Evolutionary conservation across 1,284 basidiomycete species (phyloP), one percentile per base, ranked within the genome.

Genomic region (Rhodotorula sp.): DNA sequence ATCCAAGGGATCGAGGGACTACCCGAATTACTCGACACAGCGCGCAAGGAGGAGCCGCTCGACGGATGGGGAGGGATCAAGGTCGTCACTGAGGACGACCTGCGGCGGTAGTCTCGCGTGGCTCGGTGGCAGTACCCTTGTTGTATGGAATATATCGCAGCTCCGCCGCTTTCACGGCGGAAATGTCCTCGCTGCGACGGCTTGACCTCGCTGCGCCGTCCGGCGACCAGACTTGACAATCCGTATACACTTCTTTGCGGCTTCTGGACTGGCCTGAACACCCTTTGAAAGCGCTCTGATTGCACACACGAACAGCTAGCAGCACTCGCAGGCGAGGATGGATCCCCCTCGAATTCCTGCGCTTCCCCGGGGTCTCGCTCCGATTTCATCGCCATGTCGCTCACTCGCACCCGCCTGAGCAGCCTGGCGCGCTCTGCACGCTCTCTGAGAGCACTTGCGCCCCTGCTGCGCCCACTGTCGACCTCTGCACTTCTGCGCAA

Each of bases 1-100:
- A 89, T 97, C 49, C 88, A 87, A 70, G 87, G 89, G 34, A 91
- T 90, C 78, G 89, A 90, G 12, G 72, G 66, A 9, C 84, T 97
- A 27, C 89, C 89, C 34, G 85, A 86, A 4, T 82, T 96, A 63
- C 85, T 97, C 12, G 85, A 89, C 59, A 90, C 92, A 80, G 92
- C 93, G 7, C 85, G 91, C 69, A 85, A 88, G 70, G 92, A 94
- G 73, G 91, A 93, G 78, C 91, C 92, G 1, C 82, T 93, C 68
- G 70, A 70, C 52, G 73, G 75, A 0, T 77, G 75, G 75, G 73
- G 73, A 17, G 73, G 71, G n/a, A 77, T 77, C 66, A 74, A 74
- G 60, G 73, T 77, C 41, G 67, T 57, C 17, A 70, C 70, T 17
- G 61, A 71, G 45, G 66, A 59, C 19, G 70, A 71, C 58, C n/a